Evolutionary conservation across 2,329 filamentous ascomycete species (phyloP).

Genomic region (Arthrobotrys conoides): DNA sequence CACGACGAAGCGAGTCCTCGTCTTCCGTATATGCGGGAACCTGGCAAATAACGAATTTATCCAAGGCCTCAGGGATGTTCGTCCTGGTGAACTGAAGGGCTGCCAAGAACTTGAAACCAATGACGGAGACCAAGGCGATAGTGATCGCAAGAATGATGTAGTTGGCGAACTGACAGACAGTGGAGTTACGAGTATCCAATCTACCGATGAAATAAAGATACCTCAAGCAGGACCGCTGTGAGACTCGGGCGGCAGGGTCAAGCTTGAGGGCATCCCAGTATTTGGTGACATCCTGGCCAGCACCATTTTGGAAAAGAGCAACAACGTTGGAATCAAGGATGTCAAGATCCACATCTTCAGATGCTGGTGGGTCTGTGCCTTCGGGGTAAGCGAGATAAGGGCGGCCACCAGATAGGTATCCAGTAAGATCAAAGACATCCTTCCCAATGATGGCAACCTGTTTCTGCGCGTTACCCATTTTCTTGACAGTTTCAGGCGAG

Average conservation of each 20-base stretch:
- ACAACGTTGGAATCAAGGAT: constrained; percentile 86
- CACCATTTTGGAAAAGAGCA: constrained; percentile 80
- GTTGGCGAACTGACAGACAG: constrained; percentile 85
- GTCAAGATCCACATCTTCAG: constrained; percentile 68
- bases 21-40: constrained; percentile 98
- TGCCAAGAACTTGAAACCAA: constrained; percentile 96
- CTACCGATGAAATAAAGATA: constrained; percentile 96
- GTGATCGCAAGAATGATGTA: constrained; percentile 92
- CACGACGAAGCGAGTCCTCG: constrained; percentile 94
- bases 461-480: constrained; percentile 75
- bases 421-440: constrained; percentile 89
- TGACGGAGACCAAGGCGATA: constrained; percentile 82
- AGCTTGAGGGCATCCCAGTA: constrained; percentile 82
- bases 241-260: constrained; percentile 71
- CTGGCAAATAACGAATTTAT: constrained; percentile 98
- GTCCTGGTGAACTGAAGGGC: constrained; percentile 93
- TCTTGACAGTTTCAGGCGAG: constrained; percentile 81
- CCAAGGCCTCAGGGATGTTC: constrained; percentile 92
- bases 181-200: constrained; percentile 89
- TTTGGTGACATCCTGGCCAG: constrained; percentile 85
- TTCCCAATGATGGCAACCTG: constrained; percentile 82
- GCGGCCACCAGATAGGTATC: constrained; percentile 83
- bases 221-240: constrained; percentile 87
- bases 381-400: constrained; percentile 70
- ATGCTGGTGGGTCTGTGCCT: constrained; percentile 68